A percentile compares a stretch with the other conserved stretches of the same genome.
These are phyloP conservation scores for Komagataea norvegica DNA, from an alignment of 1,139 yeast species.

Conservation along the genomic window DNA sequence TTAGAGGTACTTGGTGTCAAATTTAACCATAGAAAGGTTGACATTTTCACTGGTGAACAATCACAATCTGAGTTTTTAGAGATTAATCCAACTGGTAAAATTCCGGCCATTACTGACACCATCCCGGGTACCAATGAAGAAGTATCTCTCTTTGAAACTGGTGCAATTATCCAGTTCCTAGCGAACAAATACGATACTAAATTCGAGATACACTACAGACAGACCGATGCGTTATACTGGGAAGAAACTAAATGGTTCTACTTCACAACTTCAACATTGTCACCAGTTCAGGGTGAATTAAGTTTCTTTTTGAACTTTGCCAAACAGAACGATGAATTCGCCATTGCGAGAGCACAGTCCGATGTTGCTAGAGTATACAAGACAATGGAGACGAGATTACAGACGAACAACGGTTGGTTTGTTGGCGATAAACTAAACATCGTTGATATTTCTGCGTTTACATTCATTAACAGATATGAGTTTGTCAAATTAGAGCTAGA, in stretches of 20 bases:
- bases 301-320: slow-evolving; percentile 41
- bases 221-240: slow-evolving; percentile 37
- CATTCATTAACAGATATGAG: slow-evolving; percentile 28
- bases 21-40: slow-evolving; percentile 40
- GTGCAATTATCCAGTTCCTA: slow-evolving; percentile 51
- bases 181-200: slow-evolving; percentile 48
- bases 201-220: slow-evolving; percentile 41
- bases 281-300: slow-evolving; percentile 56
- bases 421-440: slow-evolving; percentile 49
- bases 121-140: slow-evolving; percentile 33
- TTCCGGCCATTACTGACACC: slow-evolving; percentile 41
- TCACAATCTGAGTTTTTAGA: slow-evolving; percentile 38
- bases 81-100: slow-evolving; percentile 45
- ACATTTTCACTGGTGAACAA: slow-evolving; percentile 35
- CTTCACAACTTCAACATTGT: slow-evolving; percentile 47
- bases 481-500: slow-evolving; percentile 6
- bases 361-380: slow-evolving; percentile 48
- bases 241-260: slow-evolving; percentile 46
- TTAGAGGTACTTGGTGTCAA: slow-evolving; percentile 43
- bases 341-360: slow-evolving; percentile 40
- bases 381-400: slow-evolving; percentile 44
- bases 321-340: slow-evolving; percentile 42
- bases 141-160: slow-evolving; percentile 45
- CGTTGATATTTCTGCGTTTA: slow-evolving; percentile 44
- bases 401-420: slow-evolving; percentile 40